Conservation (phyloP, 1,284 basidiomycete genomes). For the Sporisorium exsertum region DNA sequence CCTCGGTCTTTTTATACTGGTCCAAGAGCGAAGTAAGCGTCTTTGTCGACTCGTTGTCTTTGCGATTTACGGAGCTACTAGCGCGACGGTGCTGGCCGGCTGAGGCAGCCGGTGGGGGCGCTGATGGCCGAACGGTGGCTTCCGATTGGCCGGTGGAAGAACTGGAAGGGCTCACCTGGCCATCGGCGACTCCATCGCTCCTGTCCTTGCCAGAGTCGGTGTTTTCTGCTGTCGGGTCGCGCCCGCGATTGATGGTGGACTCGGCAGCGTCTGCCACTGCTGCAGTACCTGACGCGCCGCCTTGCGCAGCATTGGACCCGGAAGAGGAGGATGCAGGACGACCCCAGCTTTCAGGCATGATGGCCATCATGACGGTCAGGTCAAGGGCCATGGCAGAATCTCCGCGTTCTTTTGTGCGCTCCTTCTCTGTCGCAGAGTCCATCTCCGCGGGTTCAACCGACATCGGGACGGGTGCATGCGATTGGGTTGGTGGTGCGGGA, state of each 20-base stretch:
- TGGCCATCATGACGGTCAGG: constrained; percentile 58
- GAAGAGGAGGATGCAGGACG: constrained; percentile 11
- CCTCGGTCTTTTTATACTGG: constrained; percentile 57
- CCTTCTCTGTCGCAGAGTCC: background rate
- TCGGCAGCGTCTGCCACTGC: constrained; percentile 53
- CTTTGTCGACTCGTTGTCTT: constrained; percentile 48
- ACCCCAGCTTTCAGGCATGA: constrained; percentile 50
- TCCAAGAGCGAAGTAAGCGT: constrained; percentile 63
- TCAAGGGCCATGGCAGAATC: constrained; percentile 62
- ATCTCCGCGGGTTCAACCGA: constrained; percentile 12
- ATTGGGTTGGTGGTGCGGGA: constrained; percentile 7
- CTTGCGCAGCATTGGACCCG: constrained; percentile 9
- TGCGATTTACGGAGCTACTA: constrained; percentile 29
- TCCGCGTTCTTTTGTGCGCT: constrained; percentile 24
- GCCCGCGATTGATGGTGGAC: constrained; percentile 46
- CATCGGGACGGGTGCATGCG: constrained; percentile 17
- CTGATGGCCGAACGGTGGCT: constrained; percentile 39
- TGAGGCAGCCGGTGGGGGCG: constrained; percentile 27
- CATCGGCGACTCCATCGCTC: constrained; percentile 15
- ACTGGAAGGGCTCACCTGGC: constrained; percentile 35
- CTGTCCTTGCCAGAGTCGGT: constrained; percentile 7
- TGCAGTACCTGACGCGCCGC: constrained; percentile 35
- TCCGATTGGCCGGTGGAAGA: constrained; percentile 48
- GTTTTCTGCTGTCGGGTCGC: constrained; percentile 31
- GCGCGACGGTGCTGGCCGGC: constrained; percentile 36